Evolutionary conservation across 225 moss, liverwort and hornwort genomes (phyloP), one percentile per base, ranked within the genome.

Genomic region (Anthoceros angustus): DNA sequence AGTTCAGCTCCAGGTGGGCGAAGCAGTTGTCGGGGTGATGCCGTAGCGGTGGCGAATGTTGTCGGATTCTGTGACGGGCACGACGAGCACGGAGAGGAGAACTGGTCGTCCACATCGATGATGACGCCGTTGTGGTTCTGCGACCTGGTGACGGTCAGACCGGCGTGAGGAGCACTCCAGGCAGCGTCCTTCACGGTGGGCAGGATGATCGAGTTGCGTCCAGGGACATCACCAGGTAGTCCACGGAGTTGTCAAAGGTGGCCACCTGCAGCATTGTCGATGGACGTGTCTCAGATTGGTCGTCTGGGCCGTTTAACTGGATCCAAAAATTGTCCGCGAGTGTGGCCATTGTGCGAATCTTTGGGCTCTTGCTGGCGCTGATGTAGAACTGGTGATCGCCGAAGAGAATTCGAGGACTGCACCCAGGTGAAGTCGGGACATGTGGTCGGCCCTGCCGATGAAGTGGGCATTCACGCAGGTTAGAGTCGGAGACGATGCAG

Each of bases 361-460:
- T n/a, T n/a, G n/a, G n/a, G n/a, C n/a, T n/a, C 45, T 46, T 46
- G 45, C 71, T 64, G 16, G 80, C 80, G 12, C 77, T 77, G 62
- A 81, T 39, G 68, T 64, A 77, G 42, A 77, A 64, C 42, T 68
- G 72, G 25, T 75, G 74, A 12, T 74, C 70, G 12, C 70, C 72
- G 63, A 81, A 77, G 42, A 81, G 65, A 45, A 81, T 69, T 25
- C 80, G 77, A 62, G 77, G 80, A 81, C 70, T 81, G 72, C 21
- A 81, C 80, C 80, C 80, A 81, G 2, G 80, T 81, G 72, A 81
- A 81, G 62, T 81, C 80, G 15, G 18, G 67, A 71, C 80, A 81
- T 81, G 42, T 77, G 75, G 18, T 6, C 18, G 25, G 74, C 80
- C 66, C 80, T 40, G 43, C 80, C 80, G 42, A 81, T 81, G 72